Evolutionary conservation across 208 protist species (phyloP).

Genomic region (Crithidia brevicula): DNA sequence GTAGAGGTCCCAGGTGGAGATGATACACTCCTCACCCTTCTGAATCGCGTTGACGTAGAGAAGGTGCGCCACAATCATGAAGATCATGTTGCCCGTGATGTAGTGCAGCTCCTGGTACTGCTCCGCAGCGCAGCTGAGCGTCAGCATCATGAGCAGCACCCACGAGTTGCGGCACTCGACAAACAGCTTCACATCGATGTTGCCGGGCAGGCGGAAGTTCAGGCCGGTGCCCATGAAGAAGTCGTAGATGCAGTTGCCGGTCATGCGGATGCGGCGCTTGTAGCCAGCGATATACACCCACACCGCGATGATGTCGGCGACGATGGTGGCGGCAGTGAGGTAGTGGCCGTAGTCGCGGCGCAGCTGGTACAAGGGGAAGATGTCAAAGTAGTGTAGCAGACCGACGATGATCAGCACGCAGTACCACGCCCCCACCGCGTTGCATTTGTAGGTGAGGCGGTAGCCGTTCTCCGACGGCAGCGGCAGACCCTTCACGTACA

Average conservation of each 20-base stretch:
- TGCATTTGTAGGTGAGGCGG: slow-evolving; percentile 90
- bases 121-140: slow-evolving; percentile 85
- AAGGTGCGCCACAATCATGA: slow-evolving; percentile 94
- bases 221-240: slow-evolving; percentile 95
- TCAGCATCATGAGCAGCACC: slow-evolving; percentile 95
- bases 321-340: slow-evolving; percentile 79
- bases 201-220: slow-evolving; percentile 89
- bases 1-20: slow-evolving; percentile 96
- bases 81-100: slow-evolving; percentile 87
- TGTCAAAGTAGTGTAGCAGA: slow-evolving; percentile 65
- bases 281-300: slow-evolving; percentile 71
- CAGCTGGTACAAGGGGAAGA: slow-evolving; percentile 71
- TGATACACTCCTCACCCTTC: slow-evolving; percentile 96
- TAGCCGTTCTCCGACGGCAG: slow-evolving; percentile 83
- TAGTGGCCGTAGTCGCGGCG: slow-evolving; percentile 78
- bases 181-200: slow-evolving; percentile 95
- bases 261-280: slow-evolving; percentile 79
- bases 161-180: slow-evolving; percentile 94
- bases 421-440: slow-evolving; percentile 88
- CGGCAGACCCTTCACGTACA: slow-evolving; percentile 84
- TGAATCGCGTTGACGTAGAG: slow-evolving; percentile 95
- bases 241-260: slow-evolving; percentile 93
- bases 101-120: slow-evolving; percentile 85
- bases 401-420: slow-evolving; percentile 65
- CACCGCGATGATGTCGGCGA: slow-evolving; percentile 80